Percentiles rank a stretch among this genome's conserved stretches.
phyloP scores from a whole-genome alignment of 202 grass and related monocot species.

The Miscanthus sacchariflorus region DNA sequence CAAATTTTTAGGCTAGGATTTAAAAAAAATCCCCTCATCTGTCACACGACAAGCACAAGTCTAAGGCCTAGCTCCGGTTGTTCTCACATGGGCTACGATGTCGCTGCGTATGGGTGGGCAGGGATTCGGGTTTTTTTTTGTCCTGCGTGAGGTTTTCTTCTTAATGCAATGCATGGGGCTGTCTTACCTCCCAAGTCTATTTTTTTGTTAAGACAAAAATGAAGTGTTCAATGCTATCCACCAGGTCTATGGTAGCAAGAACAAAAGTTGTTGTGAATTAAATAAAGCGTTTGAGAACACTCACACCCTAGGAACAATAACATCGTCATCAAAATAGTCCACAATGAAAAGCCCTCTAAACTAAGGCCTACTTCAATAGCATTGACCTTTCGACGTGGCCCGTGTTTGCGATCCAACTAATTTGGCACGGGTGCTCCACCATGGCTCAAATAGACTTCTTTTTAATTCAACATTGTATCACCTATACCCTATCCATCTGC shows the following conservation, averaged over 20 bases:
- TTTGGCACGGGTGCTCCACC: background rate
- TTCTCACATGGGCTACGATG: too few relatives aligned
- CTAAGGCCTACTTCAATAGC: background rate
- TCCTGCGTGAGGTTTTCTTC: too few relatives aligned
- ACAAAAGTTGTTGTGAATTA: too few relatives aligned
- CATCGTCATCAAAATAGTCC: background rate
- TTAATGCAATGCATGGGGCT: too few relatives aligned
- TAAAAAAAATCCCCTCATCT: background rate
- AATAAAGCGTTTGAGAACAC: too few relatives aligned
- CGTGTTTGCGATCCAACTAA: background rate
- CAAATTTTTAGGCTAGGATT: background rate
- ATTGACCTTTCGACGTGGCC: background rate
- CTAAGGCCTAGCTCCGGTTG: background rate
- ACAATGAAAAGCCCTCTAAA: background rate
- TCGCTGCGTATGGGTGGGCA: too few relatives aligned
- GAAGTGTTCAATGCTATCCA: too few relatives aligned
- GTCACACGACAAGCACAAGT: background rate
- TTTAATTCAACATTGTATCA: background rate
- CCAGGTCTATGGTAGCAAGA: too few relatives aligned
- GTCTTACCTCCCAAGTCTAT: too few relatives aligned
- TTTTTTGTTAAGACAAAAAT: too few relatives aligned
- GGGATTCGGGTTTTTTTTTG: too few relatives aligned
- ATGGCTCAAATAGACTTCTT: background rate
- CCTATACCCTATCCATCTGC: background rate
- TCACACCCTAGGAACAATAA: background rate